A percentile compares a stretch with the other conserved stretches of the same genome.
Conservation (phyloP, 768 basidiomycete genomes). For the Auricularia cornea region DNA sequence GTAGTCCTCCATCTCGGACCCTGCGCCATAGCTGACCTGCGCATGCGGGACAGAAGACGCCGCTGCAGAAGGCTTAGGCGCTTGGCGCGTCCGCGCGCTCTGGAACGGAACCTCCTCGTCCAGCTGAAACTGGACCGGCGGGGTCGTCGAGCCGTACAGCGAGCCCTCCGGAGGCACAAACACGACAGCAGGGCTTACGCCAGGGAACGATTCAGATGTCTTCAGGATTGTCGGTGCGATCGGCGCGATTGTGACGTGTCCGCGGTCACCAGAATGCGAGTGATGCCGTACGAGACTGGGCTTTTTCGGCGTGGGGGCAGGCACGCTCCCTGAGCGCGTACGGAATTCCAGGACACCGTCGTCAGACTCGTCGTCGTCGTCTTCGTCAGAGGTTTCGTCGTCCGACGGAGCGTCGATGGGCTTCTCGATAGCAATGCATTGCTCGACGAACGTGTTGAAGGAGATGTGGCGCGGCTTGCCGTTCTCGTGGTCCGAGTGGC, state of each 20-base stretch:
- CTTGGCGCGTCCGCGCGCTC: background rate
- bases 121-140: background rate
- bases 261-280: constrained; percentile 17
- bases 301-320: background rate
- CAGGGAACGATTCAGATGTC: constrained; percentile 32
- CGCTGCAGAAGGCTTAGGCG: background rate
- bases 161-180: background rate
- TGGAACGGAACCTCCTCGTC: background rate
- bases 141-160: background rate
- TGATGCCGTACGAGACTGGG: constrained; percentile 1
- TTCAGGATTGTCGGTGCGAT: constrained; percentile 83
- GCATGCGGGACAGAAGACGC: background rate
- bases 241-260: constrained; percentile 47
- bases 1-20: background rate
- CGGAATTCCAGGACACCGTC: constrained; percentile 64
- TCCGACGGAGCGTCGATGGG: constrained; percentile 69
- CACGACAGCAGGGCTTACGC: background rate
- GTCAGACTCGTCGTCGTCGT: constrained; percentile 35
- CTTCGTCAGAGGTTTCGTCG: constrained; percentile 59
- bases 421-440: constrained; percentile 85
- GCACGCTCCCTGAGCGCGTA: constrained; percentile 25
- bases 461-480: constrained; percentile 75
- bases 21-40: background rate
- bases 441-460: constrained; percentile 97
- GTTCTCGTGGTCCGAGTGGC: constrained; percentile 10